Evolutionary conservation across 495 filamentous ascomycete species (phyloP).

Genomic region (Penicillium mononematosum): DNA sequence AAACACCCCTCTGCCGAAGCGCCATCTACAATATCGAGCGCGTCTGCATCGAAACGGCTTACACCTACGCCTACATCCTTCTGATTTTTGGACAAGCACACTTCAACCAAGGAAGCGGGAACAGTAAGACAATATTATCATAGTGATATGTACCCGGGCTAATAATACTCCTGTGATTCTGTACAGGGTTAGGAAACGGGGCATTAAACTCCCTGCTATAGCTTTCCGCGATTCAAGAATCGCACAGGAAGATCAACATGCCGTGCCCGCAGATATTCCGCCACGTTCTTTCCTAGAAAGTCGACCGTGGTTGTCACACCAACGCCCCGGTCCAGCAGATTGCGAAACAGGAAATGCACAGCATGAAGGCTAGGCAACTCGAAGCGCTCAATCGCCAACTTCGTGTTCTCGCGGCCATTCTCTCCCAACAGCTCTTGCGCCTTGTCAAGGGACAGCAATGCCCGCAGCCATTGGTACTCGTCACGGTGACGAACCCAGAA

Average conservation of each 20-base stretch:
- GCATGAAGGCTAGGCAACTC: conserved; percentile 44
- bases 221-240: conserved; percentile 39
- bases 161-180: too few relatives aligned
- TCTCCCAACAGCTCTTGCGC: conserved; percentile 41
- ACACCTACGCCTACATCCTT: too few relatives aligned
- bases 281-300: conserved; percentile 57
- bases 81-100: too few relatives aligned
- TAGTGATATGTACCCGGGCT: too few relatives aligned
- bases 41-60: too few relatives aligned
- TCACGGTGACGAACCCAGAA: conserved; percentile 51
- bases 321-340: conserved; percentile 54
- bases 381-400: conserved; percentile 51
- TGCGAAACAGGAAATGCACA: conserved; percentile 57
- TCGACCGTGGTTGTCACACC: conserved; percentile 50
- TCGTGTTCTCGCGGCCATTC: conserved; percentile 35
- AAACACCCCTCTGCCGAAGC: too few relatives aligned
- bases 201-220: conserved; percentile 15
- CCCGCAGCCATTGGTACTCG: conserved; percentile 53
- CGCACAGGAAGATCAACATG: conserved; percentile 50
- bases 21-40: too few relatives aligned
- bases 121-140: too few relatives aligned
- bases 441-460: conserved; percentile 40
- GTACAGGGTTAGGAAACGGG: too few relatives aligned
- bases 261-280: conserved; percentile 50
- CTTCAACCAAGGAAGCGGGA: too few relatives aligned